These are phyloP conservation scores for Phenoliferia sp. DNA, from an alignment of 1,284 basidiomycete species.

Conservation along the genomic window DNA sequence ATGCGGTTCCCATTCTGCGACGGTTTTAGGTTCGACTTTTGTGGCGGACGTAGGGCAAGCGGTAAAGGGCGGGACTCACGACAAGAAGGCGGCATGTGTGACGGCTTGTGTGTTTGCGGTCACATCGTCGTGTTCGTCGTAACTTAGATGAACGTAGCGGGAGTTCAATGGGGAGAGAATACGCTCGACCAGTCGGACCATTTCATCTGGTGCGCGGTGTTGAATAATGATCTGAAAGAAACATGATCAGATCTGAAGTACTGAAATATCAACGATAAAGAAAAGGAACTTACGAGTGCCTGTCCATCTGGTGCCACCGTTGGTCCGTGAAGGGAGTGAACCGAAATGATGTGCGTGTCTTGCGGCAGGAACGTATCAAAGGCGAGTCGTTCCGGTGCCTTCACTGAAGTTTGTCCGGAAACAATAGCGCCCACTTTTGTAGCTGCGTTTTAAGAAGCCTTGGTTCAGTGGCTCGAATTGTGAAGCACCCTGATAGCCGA, in stretches of 20 bases:
- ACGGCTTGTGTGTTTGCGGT: conserved; percentile 98
- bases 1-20: conserved; percentile 93
- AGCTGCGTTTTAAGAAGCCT: no score
- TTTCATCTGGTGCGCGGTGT: conserved; percentile 71
- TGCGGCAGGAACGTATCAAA: conserved; percentile 84
- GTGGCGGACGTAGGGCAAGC: neutral
- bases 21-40: conserved; percentile 5
- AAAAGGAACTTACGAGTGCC: conserved; percentile 61
- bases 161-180: conserved; percentile 78
- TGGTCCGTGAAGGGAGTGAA: conserved; percentile 93
- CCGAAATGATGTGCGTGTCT: conserved; percentile 84
- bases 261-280: neutral
- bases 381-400: conserved; percentile 84
- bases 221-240: conserved; percentile 72
- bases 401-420: conserved; percentile 92
- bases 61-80: conserved; percentile 50
- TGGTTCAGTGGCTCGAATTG: neutral
- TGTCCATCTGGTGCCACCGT: conserved; percentile 86
- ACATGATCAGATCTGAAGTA: neutral
- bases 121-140: conserved; percentile 92
- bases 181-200: conserved; percentile 72
- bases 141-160: conserved; percentile 85
- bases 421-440: conserved; percentile 91
- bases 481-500: no score
- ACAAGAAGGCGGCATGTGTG: conserved; percentile 94